Conservation (phyloP, 208 protist genomes). For the Acanthamoeba healyi region DNA sequence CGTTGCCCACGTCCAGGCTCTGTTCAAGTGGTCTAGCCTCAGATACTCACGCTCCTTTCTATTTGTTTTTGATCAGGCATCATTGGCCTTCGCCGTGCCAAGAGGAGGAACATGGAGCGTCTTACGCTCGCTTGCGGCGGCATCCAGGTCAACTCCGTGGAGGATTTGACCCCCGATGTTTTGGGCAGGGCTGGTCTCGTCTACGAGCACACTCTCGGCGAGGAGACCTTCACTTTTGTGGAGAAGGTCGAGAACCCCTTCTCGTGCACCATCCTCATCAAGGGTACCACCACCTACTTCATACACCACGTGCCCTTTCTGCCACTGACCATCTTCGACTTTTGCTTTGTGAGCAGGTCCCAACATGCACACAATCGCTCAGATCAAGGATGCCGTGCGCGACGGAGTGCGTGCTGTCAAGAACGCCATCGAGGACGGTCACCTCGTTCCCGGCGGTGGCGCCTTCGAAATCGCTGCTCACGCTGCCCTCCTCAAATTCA, state of each 20-base stretch:
- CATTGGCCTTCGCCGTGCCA: constrained; percentile 98
- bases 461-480: constrained; percentile 98
- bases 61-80: constrained; percentile 90
- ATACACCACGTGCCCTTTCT: too few species aligned
- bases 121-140: constrained; percentile 98
- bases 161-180: constrained; percentile 95
- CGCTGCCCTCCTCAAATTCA: constrained; percentile 94
- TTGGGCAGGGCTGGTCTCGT: constrained; percentile 98
- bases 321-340: too few species aligned
- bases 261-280: constrained; percentile 99
- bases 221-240: constrained; percentile 99
- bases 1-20: neutral
- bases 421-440: constrained; percentile 97
- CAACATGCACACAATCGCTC: constrained; percentile 99
- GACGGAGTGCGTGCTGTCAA: constrained; percentile 99
- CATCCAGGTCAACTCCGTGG: constrained; percentile 97
- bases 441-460: constrained; percentile 98
- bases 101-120: constrained; percentile 99
- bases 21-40: too few species aligned
- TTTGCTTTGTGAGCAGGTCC: constrained; percentile 89
- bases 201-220: constrained; percentile 98
- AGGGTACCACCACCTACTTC: constrained; percentile 88
- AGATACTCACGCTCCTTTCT: neutral
- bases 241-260: constrained; percentile 97
- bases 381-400: constrained; percentile 99